Percentiles rank a stretch among this genome's conserved stretches.
Conservation (phyloP, 129 eudicot genomes). For the Logfia minima region DNA sequence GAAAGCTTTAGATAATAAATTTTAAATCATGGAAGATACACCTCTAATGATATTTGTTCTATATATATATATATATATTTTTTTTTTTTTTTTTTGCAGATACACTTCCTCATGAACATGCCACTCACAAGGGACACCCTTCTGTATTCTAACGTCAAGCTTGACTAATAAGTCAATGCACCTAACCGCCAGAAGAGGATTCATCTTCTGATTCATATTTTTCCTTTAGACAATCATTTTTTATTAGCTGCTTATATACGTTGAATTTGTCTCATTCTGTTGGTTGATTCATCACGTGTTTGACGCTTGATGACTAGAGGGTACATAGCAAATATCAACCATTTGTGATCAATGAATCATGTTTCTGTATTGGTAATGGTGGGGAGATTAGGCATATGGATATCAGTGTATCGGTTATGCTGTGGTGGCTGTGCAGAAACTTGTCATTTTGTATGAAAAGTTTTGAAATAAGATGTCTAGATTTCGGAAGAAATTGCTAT, state of each 20-base stretch:
- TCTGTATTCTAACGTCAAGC: conserved; percentile 81
- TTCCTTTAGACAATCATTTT: background rate
- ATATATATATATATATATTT: too few relatives aligned
- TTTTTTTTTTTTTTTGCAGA: conserved; percentile 35
- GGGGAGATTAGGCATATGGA: background rate
- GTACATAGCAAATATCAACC: conserved; percentile 11
- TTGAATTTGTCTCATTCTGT: background rate
- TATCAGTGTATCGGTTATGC: background rate
- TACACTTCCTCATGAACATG: conserved; percentile 65
- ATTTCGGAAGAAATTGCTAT: background rate
- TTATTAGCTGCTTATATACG: background rate
- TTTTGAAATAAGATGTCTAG: conserved; percentile 22
- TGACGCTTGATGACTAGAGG: conserved; percentile 9
- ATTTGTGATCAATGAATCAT: background rate
- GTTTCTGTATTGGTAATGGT: background rate
- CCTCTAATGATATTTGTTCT: background rate
- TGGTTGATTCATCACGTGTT: background rate
- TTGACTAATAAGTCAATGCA: conserved; percentile 41
- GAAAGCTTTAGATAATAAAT: too few relatives aligned
- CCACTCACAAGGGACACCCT: conserved; percentile 82
- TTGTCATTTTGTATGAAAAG: conserved; percentile 13
- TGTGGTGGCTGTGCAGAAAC: background rate
- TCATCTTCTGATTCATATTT: background rate
- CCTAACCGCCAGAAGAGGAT: conserved; percentile 1
- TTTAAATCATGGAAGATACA: background rate